phyloP scores from a whole-genome alignment of 768 basidiomycete species.

The Crassisporium funariophilum region DNA sequence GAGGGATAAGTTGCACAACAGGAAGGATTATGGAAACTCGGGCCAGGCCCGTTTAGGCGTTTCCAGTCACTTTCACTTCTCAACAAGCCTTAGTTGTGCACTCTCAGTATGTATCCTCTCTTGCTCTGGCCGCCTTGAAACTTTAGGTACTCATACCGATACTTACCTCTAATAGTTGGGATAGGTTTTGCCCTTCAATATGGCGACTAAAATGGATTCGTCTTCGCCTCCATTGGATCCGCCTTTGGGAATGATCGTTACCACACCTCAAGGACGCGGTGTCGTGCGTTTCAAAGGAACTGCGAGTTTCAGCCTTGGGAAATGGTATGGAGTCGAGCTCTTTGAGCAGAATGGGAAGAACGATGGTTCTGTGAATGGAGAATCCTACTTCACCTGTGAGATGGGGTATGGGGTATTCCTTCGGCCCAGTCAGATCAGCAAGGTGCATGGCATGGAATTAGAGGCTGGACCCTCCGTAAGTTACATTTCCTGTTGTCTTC shows the following conservation, averaged over 20 bases:
- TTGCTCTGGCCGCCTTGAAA: too few relatives aligned
- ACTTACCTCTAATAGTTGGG: too few relatives aligned
- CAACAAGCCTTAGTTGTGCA: too few relatives aligned
- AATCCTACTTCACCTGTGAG: conserved; percentile 81
- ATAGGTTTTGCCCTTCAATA: too few relatives aligned
- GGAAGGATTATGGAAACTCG: too few relatives aligned
- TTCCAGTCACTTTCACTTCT: too few relatives aligned
- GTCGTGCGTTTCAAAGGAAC: conserved; percentile 83
- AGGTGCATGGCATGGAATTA: conserved; percentile 50
- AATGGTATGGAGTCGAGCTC: conserved; percentile 95
- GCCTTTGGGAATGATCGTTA: conserved; percentile 71
- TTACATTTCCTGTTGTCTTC: not conserved
- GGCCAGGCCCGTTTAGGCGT: too few relatives aligned
- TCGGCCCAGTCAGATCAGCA: conserved; percentile 79
- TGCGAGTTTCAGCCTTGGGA: conserved; percentile 83
- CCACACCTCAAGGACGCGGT: conserved; percentile 78
- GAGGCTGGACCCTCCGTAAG: conserved; percentile 28
- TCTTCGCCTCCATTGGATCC: too few relatives aligned
- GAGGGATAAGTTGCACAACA: too few relatives aligned
- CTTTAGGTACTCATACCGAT: too few relatives aligned
- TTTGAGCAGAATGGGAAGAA: conserved; percentile 89
- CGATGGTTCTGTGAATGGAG: conserved; percentile 83
- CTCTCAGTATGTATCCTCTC: too few relatives aligned
- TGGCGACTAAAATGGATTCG: too few relatives aligned
- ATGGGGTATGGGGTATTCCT: conserved; percentile 86